Evolutionary conservation across 2,329 filamentous ascomycete species (phyloP), one percentile per base, ranked within the genome.

Genomic region (Aureobasidium mangrovei): DNA sequence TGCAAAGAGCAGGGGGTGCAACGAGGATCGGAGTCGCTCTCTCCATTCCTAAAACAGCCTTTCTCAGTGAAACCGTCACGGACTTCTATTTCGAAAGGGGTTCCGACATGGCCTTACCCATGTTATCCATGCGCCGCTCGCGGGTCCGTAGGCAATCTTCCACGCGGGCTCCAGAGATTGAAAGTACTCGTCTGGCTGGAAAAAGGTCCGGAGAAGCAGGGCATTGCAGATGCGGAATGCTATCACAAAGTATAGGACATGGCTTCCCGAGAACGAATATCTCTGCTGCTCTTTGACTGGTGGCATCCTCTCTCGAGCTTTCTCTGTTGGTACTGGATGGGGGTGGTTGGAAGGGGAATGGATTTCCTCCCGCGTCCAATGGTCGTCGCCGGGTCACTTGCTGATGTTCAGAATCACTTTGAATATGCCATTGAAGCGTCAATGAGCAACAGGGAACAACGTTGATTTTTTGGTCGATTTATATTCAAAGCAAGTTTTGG

Each of bases 131-230:
- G 91, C 88, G 58, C 87, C 86, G 69, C 84, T 86, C 10, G 77
- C 68, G 2, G 74, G 65, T 26, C 91, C 91, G 76, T 95, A 96
- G 3, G 87, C 86, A 54, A 93, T 78, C 63, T 84, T 77, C 91
- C 91, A 97, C 61, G 93, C 93, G 52, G 93, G 91, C 73, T 98
- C 93, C 42, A 97, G 80, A 1, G 90, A 86, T 67, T 98, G 93
- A 65, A 93, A 98, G 74, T 88, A 97, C 70, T 98, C 93, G 74
- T 98, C 93, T 29, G 93, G 93, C 70, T 98, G 93, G 73, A 98
- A 98, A 69, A 96, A 98, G 24, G 93, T 97, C 60, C 81, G 77
- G 55, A 94, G 76, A 58, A 77, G 82, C 62, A 93, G 76, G 32
- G 89, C 84, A 72, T 95, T 95, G 67, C 87, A 69, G 60, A 91